Percentiles rank a stretch among this genome's conserved stretches.
phyloP scores from a whole-genome alignment of 192 early-diverging fungal genomes.

The Helicostylum pulchrum region DNA sequence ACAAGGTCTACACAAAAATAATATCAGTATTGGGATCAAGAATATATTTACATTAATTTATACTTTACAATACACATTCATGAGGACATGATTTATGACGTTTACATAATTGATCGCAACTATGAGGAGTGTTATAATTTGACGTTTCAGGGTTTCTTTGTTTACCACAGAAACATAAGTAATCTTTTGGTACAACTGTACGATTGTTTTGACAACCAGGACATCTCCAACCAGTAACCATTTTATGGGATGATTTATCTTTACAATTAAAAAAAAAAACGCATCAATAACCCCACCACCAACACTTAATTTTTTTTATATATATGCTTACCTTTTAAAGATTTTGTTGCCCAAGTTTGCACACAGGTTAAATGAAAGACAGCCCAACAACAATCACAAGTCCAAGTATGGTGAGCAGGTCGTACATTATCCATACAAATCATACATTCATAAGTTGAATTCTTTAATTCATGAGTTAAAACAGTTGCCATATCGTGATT shows the following conservation, averaged over 20 bases:
- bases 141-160: conserved; percentile 61
- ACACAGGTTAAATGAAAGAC: conserved; percentile 90
- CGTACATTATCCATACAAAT: conserved; percentile 88
- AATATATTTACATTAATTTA: not conserved
- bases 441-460: conserved; percentile 90
- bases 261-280: not conserved
- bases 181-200: conserved; percentile 65
- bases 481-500: conserved; percentile 60
- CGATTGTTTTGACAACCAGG: conserved; percentile 85
- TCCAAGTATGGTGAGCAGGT: conserved; percentile 73
- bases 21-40: not conserved
- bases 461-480: conserved; percentile 62
- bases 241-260: conserved; percentile 35
- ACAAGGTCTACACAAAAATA: conserved; percentile 54
- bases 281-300: not conserved
- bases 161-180: conserved; percentile 89
- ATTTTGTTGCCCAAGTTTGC: conserved; percentile 73
- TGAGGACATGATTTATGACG: conserved; percentile 67
- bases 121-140: conserved; percentile 73
- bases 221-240: conserved; percentile 70
- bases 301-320: not conserved
- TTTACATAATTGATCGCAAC: conserved; percentile 81
- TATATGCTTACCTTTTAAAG: conserved; percentile 46
- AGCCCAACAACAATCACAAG: conserved; percentile 83
- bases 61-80: conserved; percentile 61